phyloP scores from a whole-genome alignment of 108 stramenopile genomes.

The Parietichytrium sp. region DNA sequence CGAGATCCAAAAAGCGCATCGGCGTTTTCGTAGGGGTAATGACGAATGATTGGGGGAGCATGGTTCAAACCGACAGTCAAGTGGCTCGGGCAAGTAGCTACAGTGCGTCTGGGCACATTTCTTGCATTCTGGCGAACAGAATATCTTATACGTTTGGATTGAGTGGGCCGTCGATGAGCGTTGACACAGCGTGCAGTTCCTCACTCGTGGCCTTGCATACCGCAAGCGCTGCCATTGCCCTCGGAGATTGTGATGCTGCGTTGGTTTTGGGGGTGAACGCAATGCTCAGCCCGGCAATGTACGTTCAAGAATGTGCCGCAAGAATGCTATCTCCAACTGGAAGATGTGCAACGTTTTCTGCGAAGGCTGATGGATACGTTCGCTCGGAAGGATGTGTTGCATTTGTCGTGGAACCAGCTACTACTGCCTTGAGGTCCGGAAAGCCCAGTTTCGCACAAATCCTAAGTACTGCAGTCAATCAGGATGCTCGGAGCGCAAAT shows the following conservation, averaged over 20 bases:
- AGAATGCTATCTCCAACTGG: conserved; percentile 35
- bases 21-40: conserved; percentile 46
- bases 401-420: conserved; percentile 3
- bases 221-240: background rate
- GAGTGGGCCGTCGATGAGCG: conserved; percentile 19
- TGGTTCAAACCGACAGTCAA: background rate
- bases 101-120: conserved; percentile 6
- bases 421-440: background rate
- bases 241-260: background rate
- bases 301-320: background rate
- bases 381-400: conserved; percentile 37
- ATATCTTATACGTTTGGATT: conserved; percentile 31
- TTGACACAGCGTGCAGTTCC: conserved; percentile 36
- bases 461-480: conserved; percentile 37
- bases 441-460: background rate
- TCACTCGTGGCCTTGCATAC: background rate
- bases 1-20: background rate
- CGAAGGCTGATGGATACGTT: conserved; percentile 21
- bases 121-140: background rate
- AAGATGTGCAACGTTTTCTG: conserved; percentile 9
- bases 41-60: conserved; percentile 38
- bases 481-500: conserved; percentile 45
- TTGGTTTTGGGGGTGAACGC: conserved; percentile 31
- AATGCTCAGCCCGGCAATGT: background rate
- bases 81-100: background rate